A percentile compares a stretch with the other conserved stretches of the same genome.
Conservation (phyloP, 2,329 filamentous ascomycete genomes). For the Ophiosphaerella korrae region DNA sequence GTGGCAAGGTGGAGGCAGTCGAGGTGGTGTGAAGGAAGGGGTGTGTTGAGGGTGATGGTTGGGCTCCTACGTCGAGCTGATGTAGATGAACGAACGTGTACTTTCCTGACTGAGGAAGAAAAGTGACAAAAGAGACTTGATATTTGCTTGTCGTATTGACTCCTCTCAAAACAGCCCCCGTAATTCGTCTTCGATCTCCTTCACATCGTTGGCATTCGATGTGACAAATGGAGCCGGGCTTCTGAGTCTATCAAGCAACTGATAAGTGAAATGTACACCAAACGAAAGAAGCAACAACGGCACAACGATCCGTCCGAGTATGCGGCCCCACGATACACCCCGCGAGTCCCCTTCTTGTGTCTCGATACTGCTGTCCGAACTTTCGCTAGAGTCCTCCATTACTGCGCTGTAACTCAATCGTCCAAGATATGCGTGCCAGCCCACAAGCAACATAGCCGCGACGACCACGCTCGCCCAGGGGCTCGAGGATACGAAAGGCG, state of each 20-base stretch:
- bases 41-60: too few relatives aligned
- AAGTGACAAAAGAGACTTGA: too few relatives aligned
- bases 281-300: not conserved
- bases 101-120: too few relatives aligned
- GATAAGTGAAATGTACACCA: conserved; percentile 5
- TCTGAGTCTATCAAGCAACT: not conserved
- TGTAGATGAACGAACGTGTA: too few relatives aligned
- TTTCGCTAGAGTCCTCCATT: conserved; percentile 4
- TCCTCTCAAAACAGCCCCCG: not conserved
- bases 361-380: too few relatives aligned
- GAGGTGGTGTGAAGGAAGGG: not conserved
- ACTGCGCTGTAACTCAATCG: conserved; percentile 14
- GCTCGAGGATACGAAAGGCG: conserved; percentile 6
- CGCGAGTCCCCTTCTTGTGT: too few relatives aligned
- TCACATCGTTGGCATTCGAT: not conserved
- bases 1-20: not conserved
- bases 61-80: too few relatives aligned
- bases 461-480: conserved; percentile 5
- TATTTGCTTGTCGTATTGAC: too few relatives aligned
- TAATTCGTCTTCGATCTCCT: not conserved
- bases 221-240: not conserved
- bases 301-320: not conserved
- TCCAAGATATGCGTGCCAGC: conserved; percentile 22
- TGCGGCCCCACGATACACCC: not conserved
- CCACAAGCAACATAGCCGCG: conserved; percentile 10